Conservation (phyloP, 495 filamentous ascomycete species). For the Apiosordaria backusii region DNA sequence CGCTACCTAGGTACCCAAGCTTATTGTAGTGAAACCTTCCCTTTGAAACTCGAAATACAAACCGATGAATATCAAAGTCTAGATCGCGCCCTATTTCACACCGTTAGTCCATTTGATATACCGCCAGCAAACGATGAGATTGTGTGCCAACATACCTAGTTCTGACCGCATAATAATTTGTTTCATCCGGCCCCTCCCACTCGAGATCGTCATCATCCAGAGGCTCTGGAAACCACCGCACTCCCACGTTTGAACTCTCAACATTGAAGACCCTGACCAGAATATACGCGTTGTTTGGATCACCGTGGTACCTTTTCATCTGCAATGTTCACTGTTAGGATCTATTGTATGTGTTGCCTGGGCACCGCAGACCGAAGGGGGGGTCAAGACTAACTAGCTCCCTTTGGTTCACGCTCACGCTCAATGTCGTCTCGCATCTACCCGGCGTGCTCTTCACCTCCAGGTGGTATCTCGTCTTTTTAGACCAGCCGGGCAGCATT, state of each 20-base stretch:
- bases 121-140: too few relatives aligned
- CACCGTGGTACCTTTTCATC: neutral
- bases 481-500: neutral
- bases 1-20: too few relatives aligned
- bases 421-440: neutral
- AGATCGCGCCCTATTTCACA: too few relatives aligned
- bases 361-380: neutral
- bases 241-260: neutral
- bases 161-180: too few relatives aligned
- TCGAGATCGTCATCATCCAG: neutral
- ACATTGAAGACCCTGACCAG: neutral
- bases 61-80: too few relatives aligned
- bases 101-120: too few relatives aligned
- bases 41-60: too few relatives aligned
- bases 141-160: too few relatives aligned
- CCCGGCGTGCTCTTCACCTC: constrained; percentile 4
- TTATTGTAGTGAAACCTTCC: too few relatives aligned
- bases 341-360: neutral
- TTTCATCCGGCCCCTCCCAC: too few relatives aligned
- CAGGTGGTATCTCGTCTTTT: neutral
- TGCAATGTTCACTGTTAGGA: neutral
- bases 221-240: neutral
- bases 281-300: neutral
- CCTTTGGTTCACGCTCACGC: neutral
- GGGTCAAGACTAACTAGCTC: neutral